Conservation (phyloP, 2,329 filamentous ascomycete genomes). For the Verticillium zaregamsianum region DNA sequence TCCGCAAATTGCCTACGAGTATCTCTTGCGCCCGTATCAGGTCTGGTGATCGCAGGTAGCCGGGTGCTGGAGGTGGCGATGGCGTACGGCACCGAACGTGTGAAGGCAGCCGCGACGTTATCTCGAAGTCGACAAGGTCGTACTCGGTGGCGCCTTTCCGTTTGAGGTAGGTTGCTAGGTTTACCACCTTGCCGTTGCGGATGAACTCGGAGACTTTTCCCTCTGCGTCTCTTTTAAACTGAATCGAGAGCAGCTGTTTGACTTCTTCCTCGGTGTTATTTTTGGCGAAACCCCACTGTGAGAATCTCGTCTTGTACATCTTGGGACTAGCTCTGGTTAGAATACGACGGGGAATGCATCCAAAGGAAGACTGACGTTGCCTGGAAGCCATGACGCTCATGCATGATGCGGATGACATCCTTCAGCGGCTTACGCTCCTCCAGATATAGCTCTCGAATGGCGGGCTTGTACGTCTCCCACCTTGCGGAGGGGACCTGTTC, state of each 20-base stretch:
- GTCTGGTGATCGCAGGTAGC: slow-evolving; percentile 37
- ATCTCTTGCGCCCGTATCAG: slow-evolving; percentile 38
- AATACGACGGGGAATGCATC: background rate
- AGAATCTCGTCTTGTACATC: slow-evolving; percentile 54
- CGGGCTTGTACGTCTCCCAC: slow-evolving; percentile 44
- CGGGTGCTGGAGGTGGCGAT: slow-evolving; percentile 38
- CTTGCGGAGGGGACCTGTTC: slow-evolving; percentile 40
- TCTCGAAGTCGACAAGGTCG: slow-evolving; percentile 43
- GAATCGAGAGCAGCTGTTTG: slow-evolving; percentile 45
- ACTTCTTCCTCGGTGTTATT: slow-evolving; percentile 52
- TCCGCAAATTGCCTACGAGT: slow-evolving; percentile 37
- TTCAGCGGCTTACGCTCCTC: slow-evolving; percentile 47
- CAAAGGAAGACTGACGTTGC: slow-evolving; percentile 36
- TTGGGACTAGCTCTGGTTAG: slow-evolving; percentile 34
- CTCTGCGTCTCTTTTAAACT: slow-evolving; percentile 48
- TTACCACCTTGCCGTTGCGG: slow-evolving; percentile 47
- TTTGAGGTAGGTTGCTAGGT: slow-evolving; percentile 47
- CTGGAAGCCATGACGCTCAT: slow-evolving; percentile 42
- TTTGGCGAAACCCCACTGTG: slow-evolving; percentile 53
- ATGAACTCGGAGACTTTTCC: slow-evolving; percentile 50
- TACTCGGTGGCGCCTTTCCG: slow-evolving; percentile 50
- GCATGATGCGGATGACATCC: slow-evolving; percentile 48
- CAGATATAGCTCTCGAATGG: slow-evolving; percentile 41
- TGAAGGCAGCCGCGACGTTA: slow-evolving; percentile 35
- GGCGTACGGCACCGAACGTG: slow-evolving; percentile 41